Conservation (phyloP, 164 flowering plant species). For the Brasenia schreberi region DNA sequence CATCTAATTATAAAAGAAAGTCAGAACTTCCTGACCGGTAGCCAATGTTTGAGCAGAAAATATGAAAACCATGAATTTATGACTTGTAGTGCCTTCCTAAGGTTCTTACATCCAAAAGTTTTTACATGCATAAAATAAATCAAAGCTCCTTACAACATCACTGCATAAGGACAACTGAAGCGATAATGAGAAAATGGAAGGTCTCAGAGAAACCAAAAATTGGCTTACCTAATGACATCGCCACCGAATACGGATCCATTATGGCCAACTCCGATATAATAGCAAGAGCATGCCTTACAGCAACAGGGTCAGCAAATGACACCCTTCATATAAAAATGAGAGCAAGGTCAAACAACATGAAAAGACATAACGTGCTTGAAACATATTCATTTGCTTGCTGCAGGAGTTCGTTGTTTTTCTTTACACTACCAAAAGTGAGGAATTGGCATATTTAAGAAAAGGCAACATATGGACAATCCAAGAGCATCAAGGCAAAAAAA, state of each 20-base stretch:
- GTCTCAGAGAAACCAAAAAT: background rate
- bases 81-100: background rate
- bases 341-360: too few species aligned
- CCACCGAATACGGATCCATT: conserved; percentile 88
- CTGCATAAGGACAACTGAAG: too few species aligned
- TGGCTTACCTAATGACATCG: conserved; percentile 66
- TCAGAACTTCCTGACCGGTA: background rate
- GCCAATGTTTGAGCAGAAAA: too few species aligned
- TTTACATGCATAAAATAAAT: background rate
- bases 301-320: conserved; percentile 93
- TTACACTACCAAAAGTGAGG: too few species aligned
- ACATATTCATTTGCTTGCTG: too few species aligned
- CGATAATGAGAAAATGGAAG: conserved; percentile 1
- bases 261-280: conserved; percentile 74
- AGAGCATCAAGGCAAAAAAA: too few species aligned
- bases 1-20: background rate
- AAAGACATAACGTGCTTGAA: too few species aligned
- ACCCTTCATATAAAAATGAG: conserved; percentile 32
- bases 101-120: background rate
- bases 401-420: too few species aligned
- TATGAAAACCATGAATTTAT: too few species aligned
- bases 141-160: background rate
- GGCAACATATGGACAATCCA: too few species aligned
- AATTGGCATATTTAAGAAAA: too few species aligned
- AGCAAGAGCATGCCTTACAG: conserved; percentile 91